phyloP scores from a whole-genome alignment of 2,329 filamentous ascomycete species.

The Ilyonectria destructans region DNA sequence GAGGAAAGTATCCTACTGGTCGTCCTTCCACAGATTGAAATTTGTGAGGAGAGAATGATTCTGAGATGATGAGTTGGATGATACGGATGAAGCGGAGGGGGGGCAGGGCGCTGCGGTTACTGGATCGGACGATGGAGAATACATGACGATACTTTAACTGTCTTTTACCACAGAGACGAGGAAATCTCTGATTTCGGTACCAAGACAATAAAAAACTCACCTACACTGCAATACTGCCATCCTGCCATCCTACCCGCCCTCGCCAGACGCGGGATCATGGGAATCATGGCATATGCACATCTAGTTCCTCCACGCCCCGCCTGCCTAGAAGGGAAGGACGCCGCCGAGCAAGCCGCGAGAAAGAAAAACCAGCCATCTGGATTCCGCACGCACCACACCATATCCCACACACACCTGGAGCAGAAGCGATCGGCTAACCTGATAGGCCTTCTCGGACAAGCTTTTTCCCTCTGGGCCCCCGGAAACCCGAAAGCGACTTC shows the following conservation, averaged over 20 bases:
- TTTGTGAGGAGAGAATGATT: neutral
- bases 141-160: neutral
- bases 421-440: neutral
- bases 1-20: constrained; percentile 3
- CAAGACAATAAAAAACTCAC: neutral
- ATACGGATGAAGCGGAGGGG: neutral
- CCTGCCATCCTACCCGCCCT: neutral
- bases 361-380: neutral
- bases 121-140: neutral
- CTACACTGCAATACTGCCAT: neutral
- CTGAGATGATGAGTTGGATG: neutral
- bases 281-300: neutral
- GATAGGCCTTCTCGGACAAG: neutral
- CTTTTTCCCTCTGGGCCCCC: neutral
- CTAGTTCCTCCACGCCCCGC: neutral
- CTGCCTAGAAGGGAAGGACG: constrained; percentile 1
- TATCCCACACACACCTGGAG: neutral
- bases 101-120: neutral
- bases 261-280: constrained; percentile 1
- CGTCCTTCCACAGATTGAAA: neutral
- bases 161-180: neutral
- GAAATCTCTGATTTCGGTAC: neutral
- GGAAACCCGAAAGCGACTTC: neutral
- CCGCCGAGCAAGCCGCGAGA: neutral
- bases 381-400: neutral